phyloP scores from a whole-genome alignment of 495 filamentous ascomycete species.

The Podospora pseudopauciseta region DNA sequence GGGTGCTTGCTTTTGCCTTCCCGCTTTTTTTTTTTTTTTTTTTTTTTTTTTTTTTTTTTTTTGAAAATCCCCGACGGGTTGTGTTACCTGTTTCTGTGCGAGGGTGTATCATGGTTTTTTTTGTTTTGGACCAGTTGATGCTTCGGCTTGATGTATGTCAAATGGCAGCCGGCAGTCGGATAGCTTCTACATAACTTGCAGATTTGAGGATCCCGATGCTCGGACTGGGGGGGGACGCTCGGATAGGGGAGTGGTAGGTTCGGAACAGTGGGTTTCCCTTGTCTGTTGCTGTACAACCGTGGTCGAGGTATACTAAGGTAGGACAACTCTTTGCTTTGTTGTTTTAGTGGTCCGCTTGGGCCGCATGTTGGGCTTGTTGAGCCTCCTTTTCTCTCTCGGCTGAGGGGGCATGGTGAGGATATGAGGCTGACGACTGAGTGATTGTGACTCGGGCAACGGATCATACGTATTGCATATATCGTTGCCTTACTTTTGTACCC shows the following conservation, averaged over 20 bases:
- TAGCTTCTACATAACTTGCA: not conserved
- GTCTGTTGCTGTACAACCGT: too few relatives aligned
- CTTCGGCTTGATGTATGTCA: too few relatives aligned
- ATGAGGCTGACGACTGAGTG: not conserved
- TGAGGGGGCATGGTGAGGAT: not conserved
- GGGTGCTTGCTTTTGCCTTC: too few relatives aligned
- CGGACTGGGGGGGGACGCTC: not conserved
- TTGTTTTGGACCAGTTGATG: too few relatives aligned
- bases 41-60: too few relatives aligned
- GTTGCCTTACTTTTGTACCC: not conserved
- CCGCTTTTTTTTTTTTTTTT: too few relatives aligned
- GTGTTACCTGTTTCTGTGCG: too few relatives aligned
- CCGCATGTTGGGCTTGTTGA: not conserved
- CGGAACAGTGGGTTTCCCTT: not conserved
- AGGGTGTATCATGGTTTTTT: too few relatives aligned
- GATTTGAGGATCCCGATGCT: too few relatives aligned
- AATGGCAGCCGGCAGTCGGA: not conserved
- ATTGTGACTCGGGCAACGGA: not conserved
- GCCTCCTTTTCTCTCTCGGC: not conserved
- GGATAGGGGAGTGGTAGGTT: not conserved
- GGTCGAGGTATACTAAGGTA: not conserved
- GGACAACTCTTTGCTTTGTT: not conserved
- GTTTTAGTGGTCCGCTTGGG: not conserved
- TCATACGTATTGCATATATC: not conserved
- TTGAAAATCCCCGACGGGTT: too few relatives aligned